phyloP scores from a whole-genome alignment of 2,329 filamentous ascomycete species.

The Pseudogymnoascus sp. region DNA sequence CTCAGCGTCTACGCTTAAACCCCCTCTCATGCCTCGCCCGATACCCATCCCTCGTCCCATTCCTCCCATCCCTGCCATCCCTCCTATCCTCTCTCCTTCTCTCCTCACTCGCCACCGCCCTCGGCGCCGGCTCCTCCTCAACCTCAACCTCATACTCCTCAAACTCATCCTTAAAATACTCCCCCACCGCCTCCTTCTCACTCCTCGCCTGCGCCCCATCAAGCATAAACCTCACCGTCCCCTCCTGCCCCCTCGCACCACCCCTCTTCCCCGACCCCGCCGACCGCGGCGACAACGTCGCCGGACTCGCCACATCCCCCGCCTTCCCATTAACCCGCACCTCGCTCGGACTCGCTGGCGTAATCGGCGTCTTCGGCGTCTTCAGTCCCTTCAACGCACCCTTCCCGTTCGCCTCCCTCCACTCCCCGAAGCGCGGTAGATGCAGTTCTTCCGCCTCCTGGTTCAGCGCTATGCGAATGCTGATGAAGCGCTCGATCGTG shows the following conservation, averaged over 20 bases:
- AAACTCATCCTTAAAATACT: constrained; percentile 65
- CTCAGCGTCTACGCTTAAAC: neutral
- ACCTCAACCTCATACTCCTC: constrained; percentile 73
- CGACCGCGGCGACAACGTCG: constrained; percentile 26
- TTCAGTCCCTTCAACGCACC: constrained; percentile 27
- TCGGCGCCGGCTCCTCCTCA: constrained; percentile 42
- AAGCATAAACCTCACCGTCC: constrained; percentile 84
- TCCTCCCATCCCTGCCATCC: constrained; percentile 1
- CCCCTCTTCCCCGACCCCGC: constrained; percentile 21
- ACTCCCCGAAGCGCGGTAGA: constrained; percentile 55
- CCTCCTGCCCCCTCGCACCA: constrained; percentile 42
- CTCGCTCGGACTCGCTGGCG: constrained; percentile 28
- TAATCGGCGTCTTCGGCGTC: constrained; percentile 29
- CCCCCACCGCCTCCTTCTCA: constrained; percentile 60
- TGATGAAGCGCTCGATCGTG: constrained; percentile 70
- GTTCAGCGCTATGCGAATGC: constrained; percentile 80
- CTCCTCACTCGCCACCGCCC: neutral
- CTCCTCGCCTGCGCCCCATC: constrained; percentile 65
- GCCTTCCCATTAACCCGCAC: constrained; percentile 22
- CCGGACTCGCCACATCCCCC: constrained; percentile 23
- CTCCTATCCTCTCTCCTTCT: neutral
- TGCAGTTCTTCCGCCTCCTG: constrained; percentile 60
- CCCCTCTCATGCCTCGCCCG: neutral
- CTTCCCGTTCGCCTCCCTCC: constrained; percentile 36
- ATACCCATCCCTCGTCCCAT: neutral